These are phyloP conservation scores for Stereum hirsutum DNA, from an alignment of 1,284 basidiomycete species.

Conservation along the genomic window DNA sequence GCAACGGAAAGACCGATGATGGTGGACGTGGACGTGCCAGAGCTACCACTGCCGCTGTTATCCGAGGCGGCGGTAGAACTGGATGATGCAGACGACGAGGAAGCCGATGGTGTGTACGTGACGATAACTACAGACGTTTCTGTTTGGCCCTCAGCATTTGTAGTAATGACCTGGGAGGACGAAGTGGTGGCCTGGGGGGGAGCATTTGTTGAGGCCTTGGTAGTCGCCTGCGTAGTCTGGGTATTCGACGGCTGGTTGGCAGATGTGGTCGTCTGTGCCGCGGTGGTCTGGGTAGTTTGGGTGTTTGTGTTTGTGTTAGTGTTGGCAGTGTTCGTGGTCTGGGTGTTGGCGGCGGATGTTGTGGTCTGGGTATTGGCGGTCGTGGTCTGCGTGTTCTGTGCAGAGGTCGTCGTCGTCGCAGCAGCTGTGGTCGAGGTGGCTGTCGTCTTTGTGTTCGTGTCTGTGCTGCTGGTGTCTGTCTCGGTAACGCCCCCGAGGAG, in stretches of 20 bases:
- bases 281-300: conserved; percentile 2
- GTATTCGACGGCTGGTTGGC: conserved; percentile 10
- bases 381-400: too few relatives aligned
- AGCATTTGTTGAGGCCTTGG: conserved; percentile 10
- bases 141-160: conserved; percentile 14
- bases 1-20: conserved; percentile 74
- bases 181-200: conserved; percentile 8
- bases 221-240: conserved; percentile 13
- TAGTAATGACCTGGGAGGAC: conserved; percentile 11
- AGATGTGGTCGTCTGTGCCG: conserved; percentile 2
- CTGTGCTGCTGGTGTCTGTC: too few relatives aligned
- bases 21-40: conserved; percentile 49
- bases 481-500: too few relatives aligned
- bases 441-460: too few relatives aligned
- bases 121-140: conserved; percentile 13
- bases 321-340: conserved; percentile 8
- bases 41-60: conserved; percentile 7
- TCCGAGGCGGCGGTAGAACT: conserved; percentile 9
- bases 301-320: conserved; percentile 9
- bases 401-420: too few relatives aligned
- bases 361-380: too few relatives aligned
- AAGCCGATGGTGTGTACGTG: conserved; percentile 8
- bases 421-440: too few relatives aligned
- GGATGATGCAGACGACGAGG: conserved; percentile 9
- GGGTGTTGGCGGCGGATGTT: too few relatives aligned